A percentile compares a stretch with the other conserved stretches of the same genome.
Evolutionary conservation across 345 rosid species (phyloP).

Genomic region (Eutrema heterophyllum): DNA sequence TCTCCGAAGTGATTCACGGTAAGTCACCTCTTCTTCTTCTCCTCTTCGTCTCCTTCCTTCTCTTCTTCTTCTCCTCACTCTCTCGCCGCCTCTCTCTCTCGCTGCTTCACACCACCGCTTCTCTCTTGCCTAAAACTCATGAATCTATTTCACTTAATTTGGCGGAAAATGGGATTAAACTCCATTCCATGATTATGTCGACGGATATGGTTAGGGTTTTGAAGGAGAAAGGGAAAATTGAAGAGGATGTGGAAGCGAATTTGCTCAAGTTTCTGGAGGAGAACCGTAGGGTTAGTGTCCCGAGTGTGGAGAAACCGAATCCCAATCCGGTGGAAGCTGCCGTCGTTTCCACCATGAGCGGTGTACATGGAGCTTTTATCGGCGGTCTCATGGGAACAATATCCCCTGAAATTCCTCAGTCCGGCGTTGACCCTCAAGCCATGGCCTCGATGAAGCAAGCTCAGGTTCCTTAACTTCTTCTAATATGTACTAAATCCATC

Average conservation of each 20-base stretch:
- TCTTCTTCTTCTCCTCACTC: too few relatives aligned
- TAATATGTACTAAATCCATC: neutral
- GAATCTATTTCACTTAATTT: too few relatives aligned
- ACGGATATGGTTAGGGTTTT: constrained; percentile 82
- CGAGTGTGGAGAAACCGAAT: constrained; percentile 39
- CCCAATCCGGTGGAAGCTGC: constrained; percentile 65
- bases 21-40: too few relatives aligned
- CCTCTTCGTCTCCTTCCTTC: too few relatives aligned
- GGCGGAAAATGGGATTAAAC: constrained; percentile 61
- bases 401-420: constrained; percentile 40
- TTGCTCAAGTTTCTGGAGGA: constrained; percentile 74
- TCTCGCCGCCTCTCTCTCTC: too few relatives aligned
- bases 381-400: constrained; percentile 78
- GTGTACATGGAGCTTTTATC: constrained; percentile 72
- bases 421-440: constrained; percentile 62
- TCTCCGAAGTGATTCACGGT: too few relatives aligned
- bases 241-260: constrained; percentile 47
- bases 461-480: constrained; percentile 48
- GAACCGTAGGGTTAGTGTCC: constrained; percentile 69
- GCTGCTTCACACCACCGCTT: too few relatives aligned
- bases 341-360: constrained; percentile 66
- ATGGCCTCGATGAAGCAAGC: constrained; percentile 83
- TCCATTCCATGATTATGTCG: constrained; percentile 70
- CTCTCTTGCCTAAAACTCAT: too few relatives aligned
- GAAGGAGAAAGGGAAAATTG: constrained; percentile 77